Percentiles rank a stretch among this genome's conserved stretches.
phyloP scores from a whole-genome alignment of 352 stramenopile genomes.

The Globisporangium barbulae region DNA sequence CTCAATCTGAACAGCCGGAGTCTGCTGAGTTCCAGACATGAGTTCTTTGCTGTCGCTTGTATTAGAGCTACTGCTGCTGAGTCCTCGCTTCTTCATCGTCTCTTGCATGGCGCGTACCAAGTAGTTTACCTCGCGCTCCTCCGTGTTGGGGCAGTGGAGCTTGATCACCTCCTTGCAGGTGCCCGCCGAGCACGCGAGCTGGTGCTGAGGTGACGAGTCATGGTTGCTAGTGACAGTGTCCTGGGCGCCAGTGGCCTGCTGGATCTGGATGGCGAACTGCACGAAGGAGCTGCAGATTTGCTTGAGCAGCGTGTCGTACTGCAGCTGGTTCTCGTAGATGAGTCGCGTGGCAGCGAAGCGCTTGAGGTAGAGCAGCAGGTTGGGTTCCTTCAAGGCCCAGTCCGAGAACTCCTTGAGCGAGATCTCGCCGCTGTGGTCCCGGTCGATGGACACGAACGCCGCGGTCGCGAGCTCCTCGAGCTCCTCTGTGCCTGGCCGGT shows the following conservation, averaged over 20 bases:
- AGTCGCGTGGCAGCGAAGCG: conserved; percentile 57
- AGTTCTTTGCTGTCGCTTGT: not conserved
- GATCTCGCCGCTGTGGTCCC: conserved; percentile 51
- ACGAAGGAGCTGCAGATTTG: conserved; percentile 50
- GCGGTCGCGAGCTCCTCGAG: conserved; percentile 46
- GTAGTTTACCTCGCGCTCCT: conserved; percentile 35
- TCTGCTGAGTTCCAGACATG: not conserved
- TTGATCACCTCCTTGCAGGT: conserved; percentile 45
- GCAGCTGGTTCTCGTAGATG: conserved; percentile 66
- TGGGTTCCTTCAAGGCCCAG: conserved; percentile 53
- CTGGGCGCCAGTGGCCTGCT: not conserved
- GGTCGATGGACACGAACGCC: conserved; percentile 57
- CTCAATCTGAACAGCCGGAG: not conserved
- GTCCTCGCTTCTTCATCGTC: conserved; percentile 14
- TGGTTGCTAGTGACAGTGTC: no score
- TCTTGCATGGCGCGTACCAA: conserved; percentile 48
- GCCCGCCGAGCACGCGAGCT: conserved; percentile 36
- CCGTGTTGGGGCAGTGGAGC: conserved; percentile 28
- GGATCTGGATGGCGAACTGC: conserved; percentile 20
- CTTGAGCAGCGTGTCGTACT: conserved; percentile 61
- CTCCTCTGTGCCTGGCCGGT: conserved; percentile 42
- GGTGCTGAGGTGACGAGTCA: conserved; percentile 13
- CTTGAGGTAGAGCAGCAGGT: conserved; percentile 47
- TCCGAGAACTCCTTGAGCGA: conserved; percentile 58
- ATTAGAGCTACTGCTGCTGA: not conserved